A percentile compares a stretch with the other conserved stretches of the same genome.
Conservation (phyloP, 2,329 filamentous ascomycete species). For the Phyllosticta citriasiana region DNA sequence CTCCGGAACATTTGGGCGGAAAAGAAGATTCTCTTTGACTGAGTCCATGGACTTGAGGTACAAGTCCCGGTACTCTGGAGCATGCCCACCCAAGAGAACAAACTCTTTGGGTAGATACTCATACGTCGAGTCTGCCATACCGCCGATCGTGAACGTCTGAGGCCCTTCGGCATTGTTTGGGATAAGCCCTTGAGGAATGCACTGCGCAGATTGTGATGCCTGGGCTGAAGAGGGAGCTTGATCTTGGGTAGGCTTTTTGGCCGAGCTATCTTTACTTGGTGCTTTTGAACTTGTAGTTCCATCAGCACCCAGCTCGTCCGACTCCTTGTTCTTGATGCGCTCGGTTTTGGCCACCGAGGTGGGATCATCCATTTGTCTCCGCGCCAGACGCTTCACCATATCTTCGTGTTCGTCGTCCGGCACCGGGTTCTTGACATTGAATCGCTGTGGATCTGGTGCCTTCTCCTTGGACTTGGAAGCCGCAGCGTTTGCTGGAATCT, state of each 20-base stretch:
- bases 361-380: conserved; percentile 3
- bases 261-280: neutral
- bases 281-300: neutral
- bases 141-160: conserved; percentile 26
- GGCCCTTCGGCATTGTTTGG: conserved; percentile 14
- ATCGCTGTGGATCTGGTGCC: neutral
- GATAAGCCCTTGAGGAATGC: conserved; percentile 5
- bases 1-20: conserved; percentile 39
- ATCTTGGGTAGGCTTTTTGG: conserved; percentile 5
- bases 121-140: conserved; percentile 32
- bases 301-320: conserved; percentile 3
- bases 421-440: conserved; percentile 6
- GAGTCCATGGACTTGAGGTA: conserved; percentile 44
- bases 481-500: conserved; percentile 19
- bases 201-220: conserved; percentile 29
- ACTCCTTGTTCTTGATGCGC: neutral
- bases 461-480: conserved; percentile 25
- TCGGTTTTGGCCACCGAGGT: conserved; percentile 1
- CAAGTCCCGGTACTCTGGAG: conserved; percentile 39
- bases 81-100: conserved; percentile 36
- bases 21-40: conserved; percentile 37
- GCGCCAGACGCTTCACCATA: neutral
- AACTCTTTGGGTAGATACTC: conserved; percentile 40
- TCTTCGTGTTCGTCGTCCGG: conserved; percentile 5
- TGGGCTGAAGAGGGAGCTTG: conserved; percentile 10